Evolutionary conservation across 2,329 filamentous ascomycete species (phyloP), one percentile per base, ranked within the genome.

Genomic region (Zymoseptoria passerinii): DNA sequence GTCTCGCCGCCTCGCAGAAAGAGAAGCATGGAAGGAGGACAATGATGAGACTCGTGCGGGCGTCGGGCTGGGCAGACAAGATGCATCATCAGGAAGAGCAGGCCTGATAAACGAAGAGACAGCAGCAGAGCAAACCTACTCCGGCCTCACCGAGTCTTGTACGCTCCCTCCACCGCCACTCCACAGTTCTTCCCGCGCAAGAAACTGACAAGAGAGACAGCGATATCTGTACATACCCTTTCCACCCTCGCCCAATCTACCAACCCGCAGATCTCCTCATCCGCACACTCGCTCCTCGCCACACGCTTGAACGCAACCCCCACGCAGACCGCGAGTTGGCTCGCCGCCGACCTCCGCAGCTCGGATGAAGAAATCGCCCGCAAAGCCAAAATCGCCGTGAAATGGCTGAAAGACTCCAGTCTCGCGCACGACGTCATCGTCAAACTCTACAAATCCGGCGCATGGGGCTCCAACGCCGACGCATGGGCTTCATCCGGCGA

Each of bases 1-100:
- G 78, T 84, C 65, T 78, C 85, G 55, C 86, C 86, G 63, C 70
- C 88, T 90, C 63, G 88, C 35, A 44, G 35, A 44, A 44, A 44
- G 35, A 44, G 10, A 44, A 44, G 35, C 35, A 44, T 44, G 35
- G 35, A 44, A 44, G 16, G 10, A 44, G 35, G 35, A 13, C n/a
- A 44, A 13, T 16, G 35, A 44, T 13, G 35, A 44, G 16, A 44
- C n/a, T n/a, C 35, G 35, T 1, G 35, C 35, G 2, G 16, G 7
- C 16, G 13, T 16, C 13, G n/a, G 35, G 4, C 35, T 13, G n/a
- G 13, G 35, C 35, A 44, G 13, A 44, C 35, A 44, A 91, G 68
- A 87, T 90, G 68, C 82, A 66, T 28, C 59, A 56, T 49, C 58
- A 65, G 6, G 67, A 68, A 61, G 63, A 67, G 44, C 20, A 27